Conservation (phyloP, 352 stramenopile species). For the Pythium brassicae region DNA sequence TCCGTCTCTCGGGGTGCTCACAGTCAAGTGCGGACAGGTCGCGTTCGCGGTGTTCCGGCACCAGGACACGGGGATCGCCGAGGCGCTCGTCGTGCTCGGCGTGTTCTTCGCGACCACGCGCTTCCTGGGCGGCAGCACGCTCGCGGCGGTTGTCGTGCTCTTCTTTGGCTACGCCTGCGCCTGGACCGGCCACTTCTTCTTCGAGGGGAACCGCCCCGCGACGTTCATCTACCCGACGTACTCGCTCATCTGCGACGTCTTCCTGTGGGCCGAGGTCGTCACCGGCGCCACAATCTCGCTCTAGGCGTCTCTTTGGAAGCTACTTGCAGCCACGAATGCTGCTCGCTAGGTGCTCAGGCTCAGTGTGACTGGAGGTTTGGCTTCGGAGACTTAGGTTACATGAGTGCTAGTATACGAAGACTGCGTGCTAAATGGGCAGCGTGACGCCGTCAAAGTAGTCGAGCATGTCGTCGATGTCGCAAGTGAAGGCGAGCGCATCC, state of each 20-base stretch:
- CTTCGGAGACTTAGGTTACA: neutral
- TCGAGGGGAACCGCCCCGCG: slow-evolving; percentile 50
- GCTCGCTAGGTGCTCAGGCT: neutral
- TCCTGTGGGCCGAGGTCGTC: slow-evolving; percentile 45
- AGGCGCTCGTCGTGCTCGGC: slow-evolving; percentile 22
- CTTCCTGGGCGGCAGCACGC: slow-evolving; percentile 26
- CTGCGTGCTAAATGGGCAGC: slow-evolving; percentile 27
- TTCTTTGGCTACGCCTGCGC: slow-evolving; percentile 54
- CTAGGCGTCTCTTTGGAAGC: slow-evolving; percentile 11
- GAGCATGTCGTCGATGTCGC: slow-evolving; percentile 68
- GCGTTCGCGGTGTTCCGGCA: slow-evolving; percentile 35
- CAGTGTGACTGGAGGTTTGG: too few relatives aligned
- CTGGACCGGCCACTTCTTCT: slow-evolving; percentile 64
- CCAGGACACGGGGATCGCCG: slow-evolving; percentile 28
- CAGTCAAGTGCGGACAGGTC: slow-evolving; percentile 33
- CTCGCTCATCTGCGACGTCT: slow-evolving; percentile 54
- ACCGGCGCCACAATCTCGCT: slow-evolving; percentile 32
- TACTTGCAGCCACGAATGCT: too few relatives aligned
- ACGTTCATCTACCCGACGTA: slow-evolving; percentile 73
- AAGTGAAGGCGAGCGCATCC: slow-evolving; percentile 6
- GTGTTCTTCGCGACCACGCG: slow-evolving; percentile 29
- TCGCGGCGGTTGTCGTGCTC: slow-evolving; percentile 14
- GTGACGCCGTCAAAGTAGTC: slow-evolving; percentile 73
- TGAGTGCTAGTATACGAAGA: neutral
- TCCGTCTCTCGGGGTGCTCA: neutral